Evolutionary conservation across 306 rosid species (phyloP), one percentile per base, ranked within the genome.

Genomic region (Cicer yamashitae): DNA sequence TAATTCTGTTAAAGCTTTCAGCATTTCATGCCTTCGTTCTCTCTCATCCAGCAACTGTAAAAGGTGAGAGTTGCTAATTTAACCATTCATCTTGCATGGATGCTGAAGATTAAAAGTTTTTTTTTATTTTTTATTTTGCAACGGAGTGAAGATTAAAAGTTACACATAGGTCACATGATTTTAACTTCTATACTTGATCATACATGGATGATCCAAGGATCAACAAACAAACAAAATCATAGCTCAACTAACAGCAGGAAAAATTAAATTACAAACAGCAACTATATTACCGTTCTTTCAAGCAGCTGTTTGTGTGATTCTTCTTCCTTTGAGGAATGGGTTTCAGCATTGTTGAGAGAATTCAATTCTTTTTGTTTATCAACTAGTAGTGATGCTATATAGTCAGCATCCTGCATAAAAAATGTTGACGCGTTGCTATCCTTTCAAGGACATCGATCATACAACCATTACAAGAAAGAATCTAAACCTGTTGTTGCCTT

Each of bases 401-500:
- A 84, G 50, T 89, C 92, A 50, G 69, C 76, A 84, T 91, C 88
- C 92, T 91, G 89, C 83, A 85, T 20, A 5, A 83, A 83, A 14
- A 73, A 65, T 4, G 25, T 63, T 64, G 44, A 51, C 64, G 73
- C 12, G 20, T 80, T 67, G 71, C 20, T 40, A 53, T 25, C 44
- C 63, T 40, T 53, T 80, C 73, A 72, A 51, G 48, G 41, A 69
- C 7, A 70, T 18, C 5, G 52, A 78, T 63, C 68, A 82, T 43
- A 60, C 47, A 54, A 10, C 57, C 53, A 77, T 13, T 73, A 71
- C 30, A 59, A 75, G 76, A 10, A 46, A 60, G 59, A 77, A 72
- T 79, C 22, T 47, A 69, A 78, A 93, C 98, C 96, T 91, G 91
- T 79, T 85, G 93, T 82, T 86, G 83, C 71, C 80, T 87, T 52